Base-by-base conservation (phyloP, 441 rosid genomes). In the Hura crepitans region DNA sequence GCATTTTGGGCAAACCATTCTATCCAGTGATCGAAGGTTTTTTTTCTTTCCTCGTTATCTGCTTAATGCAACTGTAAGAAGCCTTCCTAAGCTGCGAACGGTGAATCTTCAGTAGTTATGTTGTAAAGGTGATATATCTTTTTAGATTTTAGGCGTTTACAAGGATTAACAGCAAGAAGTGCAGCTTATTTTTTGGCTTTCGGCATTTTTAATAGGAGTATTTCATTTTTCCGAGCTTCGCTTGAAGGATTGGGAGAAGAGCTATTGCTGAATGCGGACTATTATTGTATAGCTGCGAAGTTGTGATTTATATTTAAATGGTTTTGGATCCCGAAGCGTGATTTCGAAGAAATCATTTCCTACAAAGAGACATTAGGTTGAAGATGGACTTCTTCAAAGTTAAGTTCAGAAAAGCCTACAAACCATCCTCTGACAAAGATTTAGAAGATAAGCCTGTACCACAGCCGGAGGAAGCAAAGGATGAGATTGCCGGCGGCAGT, bases 381-480 rank as follows among this genome's bases (percentile, higher is more conserved):
- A 60, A 74, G 78, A 95, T 92, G 99, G 90, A 89, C 76, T 84
- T 95, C 74, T 82, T 92, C 69, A 90, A 83, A 81, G 87, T 86
- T 23, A 80, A 75, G 84, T 84, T 92, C 33, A 87, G 86, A 68
- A 92, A 87, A 81, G 78, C 87, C 47, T 70, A 56, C 37, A 87
- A 85, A 72, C 79, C 84, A 69, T 77, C 62, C 61, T 63, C 73
- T 33, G 89, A 82, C 49, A 82, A 84, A 66, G 85, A 77, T 73
- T 76, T 67, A 69, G 94, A 85, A 53, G 89, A 84, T 57, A 81
- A 78, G 75, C 73, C 81, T 11, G 75, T 78, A 59, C 68, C 77
- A 0, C 78, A 79, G 46, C 85, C 78, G 6, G 89, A 84, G 62
- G 86, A 83, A 45, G 79, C 81, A 18, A 85, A 74, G 65, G 69